Evolutionary conservation across 192 early-diverging fungal genomes (phyloP).

Genomic region (Coemansia sp.): DNA sequence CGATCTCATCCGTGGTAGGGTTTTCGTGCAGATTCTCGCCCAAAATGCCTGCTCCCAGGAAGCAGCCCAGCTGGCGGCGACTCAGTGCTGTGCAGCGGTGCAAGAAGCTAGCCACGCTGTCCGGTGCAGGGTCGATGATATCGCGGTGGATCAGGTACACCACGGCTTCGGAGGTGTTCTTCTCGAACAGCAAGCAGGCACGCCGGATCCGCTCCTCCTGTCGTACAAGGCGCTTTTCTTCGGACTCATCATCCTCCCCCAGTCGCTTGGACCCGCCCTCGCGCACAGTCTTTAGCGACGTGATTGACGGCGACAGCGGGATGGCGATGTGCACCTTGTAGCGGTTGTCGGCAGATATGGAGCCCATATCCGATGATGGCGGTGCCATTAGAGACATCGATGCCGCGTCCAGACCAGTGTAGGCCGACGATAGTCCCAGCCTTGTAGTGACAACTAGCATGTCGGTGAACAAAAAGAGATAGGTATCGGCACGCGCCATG

Average conservation of each 20-base stretch:
- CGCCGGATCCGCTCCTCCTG: slow-evolving; percentile 49
- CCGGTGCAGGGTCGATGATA: slow-evolving; percentile 36
- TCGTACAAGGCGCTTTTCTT: slow-evolving; percentile 34
- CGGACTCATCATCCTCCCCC: slow-evolving; percentile 41
- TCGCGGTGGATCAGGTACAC: slow-evolving; percentile 48
- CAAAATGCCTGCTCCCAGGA: slow-evolving; percentile 44
- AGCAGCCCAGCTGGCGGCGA: slow-evolving; percentile 45
- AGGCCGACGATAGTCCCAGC: neutral
- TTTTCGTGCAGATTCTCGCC: slow-evolving; percentile 48
- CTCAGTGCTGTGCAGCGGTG: slow-evolving; percentile 51
- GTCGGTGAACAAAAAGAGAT: slow-evolving; percentile 50
- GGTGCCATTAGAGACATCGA: slow-evolving; percentile 15
- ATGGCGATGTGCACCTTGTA: slow-evolving; percentile 44
- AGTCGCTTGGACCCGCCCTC: slow-evolving; percentile 42
- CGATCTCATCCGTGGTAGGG: slow-evolving; percentile 40
- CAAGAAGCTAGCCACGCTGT: slow-evolving; percentile 45
- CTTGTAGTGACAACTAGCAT: slow-evolving; percentile 44
- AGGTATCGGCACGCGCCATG: slow-evolving; percentile 40
- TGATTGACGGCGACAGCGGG: slow-evolving; percentile 22
- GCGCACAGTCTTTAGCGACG: slow-evolving; percentile 28
- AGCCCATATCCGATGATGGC: slow-evolving; percentile 28
- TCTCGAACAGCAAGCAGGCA: slow-evolving; percentile 46
- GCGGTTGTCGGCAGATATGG: slow-evolving; percentile 19
- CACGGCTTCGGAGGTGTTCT: slow-evolving; percentile 47
- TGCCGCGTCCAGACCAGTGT: neutral